Evolutionary conservation across 345 rosid species (phyloP), one percentile per base, ranked within the genome.

Genomic region (Anastatica hierochuntica): DNA sequence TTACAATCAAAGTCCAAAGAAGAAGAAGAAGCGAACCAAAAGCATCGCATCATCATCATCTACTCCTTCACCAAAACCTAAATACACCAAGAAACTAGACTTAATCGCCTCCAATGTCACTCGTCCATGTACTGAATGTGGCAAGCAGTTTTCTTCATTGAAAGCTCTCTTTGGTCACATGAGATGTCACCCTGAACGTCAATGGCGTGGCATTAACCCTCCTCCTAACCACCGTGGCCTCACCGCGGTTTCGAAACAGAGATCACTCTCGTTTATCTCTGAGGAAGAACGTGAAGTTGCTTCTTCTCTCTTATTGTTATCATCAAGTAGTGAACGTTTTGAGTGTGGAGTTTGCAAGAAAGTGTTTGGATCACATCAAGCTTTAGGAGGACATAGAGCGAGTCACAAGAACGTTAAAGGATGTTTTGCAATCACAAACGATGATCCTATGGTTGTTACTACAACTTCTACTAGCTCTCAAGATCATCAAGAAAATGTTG

Each of bases 81-180:
- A 74, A 61, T 45, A 57, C 60, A 14, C 65, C 9, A 86, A 67
- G 59, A 90, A 79, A 54, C 82, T 92, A 6, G 89, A 84, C 72
- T 82, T 89, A 8, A 60, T 49, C 9, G 85, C 83, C 1, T 94
- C 95, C 2, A 85, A 85, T 69, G 83, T 77, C 60, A 83, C 90
- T 1, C 49, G 67, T n/a, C 88, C 95, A 3, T 94, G 99, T 31
- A 85, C 69, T 4, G 97, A 94, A 72, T 94, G 99, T 47, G 94
- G 97, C 19, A 88, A 79, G 79, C 69, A 62, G 70, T 94, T 94
- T 55, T 80, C 87, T 87, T 94, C 99, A 1, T 70, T 74, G 78
- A 90, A 94, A 70, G 99, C 97, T 6, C 78, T 94, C 18, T 88
- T 84, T 6, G 97, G 99, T 17, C 99, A 88, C 70, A 88, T 79